Evolutionary conservation across 2,329 filamentous ascomycete genomes (phyloP).

Genomic region (Pseudocercospora fijiensis): DNA sequence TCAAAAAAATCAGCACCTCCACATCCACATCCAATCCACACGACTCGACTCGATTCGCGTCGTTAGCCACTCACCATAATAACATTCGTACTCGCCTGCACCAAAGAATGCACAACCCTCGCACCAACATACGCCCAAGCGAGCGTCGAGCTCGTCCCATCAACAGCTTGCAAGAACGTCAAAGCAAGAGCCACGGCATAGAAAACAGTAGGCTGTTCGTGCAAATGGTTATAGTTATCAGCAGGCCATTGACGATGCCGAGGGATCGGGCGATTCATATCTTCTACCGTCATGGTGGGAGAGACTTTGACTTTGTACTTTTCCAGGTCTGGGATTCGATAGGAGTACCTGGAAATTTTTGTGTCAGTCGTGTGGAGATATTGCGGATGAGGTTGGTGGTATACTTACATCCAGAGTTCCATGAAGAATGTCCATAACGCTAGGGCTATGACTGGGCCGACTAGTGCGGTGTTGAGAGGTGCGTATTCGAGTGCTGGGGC

Average conservation of each 20-base stretch:
- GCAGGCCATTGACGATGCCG: slow-evolving; percentile 22
- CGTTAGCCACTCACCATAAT: slow-evolving; percentile 34
- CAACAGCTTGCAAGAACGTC: slow-evolving; percentile 34
- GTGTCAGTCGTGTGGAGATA: background rate
- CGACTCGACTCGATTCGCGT: background rate
- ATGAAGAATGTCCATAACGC: slow-evolving; percentile 21
- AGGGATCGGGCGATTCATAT: slow-evolving; percentile 15
- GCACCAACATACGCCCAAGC: slow-evolving; percentile 48
- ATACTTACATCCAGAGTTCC: slow-evolving; percentile 20
- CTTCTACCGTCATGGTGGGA: slow-evolving; percentile 9
- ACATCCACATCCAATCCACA: background rate
- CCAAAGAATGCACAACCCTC: slow-evolving; percentile 43
- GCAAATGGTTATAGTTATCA: slow-evolving; percentile 27
- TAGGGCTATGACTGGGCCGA: slow-evolving; percentile 19
- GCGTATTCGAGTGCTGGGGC: slow-evolving; percentile 1
- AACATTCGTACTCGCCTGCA: slow-evolving; percentile 42
- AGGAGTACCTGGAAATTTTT: slow-evolving; percentile 19
- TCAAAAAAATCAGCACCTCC: background rate
- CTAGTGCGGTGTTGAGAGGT: slow-evolving; percentile 9
- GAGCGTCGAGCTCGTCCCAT: slow-evolving; percentile 36
- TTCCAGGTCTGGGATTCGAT: slow-evolving; percentile 19
- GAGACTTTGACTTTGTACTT: slow-evolving; percentile 22
- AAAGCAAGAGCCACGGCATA: slow-evolving; percentile 43
- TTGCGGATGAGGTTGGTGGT: background rate
- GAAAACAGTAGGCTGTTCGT: slow-evolving; percentile 39